Base-by-base conservation (phyloP, 148 eudicot species). In the Chenopodium album region DNA sequence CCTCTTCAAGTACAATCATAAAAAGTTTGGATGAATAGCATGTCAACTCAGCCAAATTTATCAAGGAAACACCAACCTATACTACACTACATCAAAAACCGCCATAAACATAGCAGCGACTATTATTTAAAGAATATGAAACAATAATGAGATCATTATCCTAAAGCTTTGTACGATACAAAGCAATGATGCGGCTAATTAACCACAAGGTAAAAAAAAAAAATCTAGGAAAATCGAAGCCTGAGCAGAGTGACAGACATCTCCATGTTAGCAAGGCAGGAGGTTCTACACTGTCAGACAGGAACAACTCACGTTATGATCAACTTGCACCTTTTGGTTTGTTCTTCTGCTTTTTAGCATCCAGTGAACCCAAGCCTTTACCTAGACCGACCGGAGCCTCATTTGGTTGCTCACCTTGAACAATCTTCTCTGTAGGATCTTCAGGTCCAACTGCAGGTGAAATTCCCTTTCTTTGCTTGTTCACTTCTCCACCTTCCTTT, bases 321-420 rank as follows among this genome's bases (percentile, higher is more conserved):
- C 85, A 89, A 31, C 84, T 64, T 22, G 80, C 19, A 63, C 63
- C 84, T 83, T 91, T 90, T 31, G 83, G 47, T 83, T 92, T 90
- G 20, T 86, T 20, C 85, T 90, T 90, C 72, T 78, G 85, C 89
- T 86, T 94, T 87, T 94, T 91, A 7, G 88, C 32, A 75, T 92
- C 93, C 91, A 92, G 78, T 14, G 94, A 79, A 50, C 81, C 89
- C 70, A 94, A 87, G 16, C 97, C 95, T 5, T 86, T 54, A 46
- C 95, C 97, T 64, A 92, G 78, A 50, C 97, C 97, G 23, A 80
- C 91, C 0, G 97, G 98, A 44, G 87, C 87, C 59, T 89, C 86
- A 77, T 77, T 83, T 80, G 85, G 85, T 64, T 81, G 71, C 46
- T 60, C 86, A n/a, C 32, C 56, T 79, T 77, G 76, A 52, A 50